These are phyloP conservation scores for Cadophora sp. DNA, from an alignment of 2,329 filamentous ascomycete species.

Conservation along the genomic window DNA sequence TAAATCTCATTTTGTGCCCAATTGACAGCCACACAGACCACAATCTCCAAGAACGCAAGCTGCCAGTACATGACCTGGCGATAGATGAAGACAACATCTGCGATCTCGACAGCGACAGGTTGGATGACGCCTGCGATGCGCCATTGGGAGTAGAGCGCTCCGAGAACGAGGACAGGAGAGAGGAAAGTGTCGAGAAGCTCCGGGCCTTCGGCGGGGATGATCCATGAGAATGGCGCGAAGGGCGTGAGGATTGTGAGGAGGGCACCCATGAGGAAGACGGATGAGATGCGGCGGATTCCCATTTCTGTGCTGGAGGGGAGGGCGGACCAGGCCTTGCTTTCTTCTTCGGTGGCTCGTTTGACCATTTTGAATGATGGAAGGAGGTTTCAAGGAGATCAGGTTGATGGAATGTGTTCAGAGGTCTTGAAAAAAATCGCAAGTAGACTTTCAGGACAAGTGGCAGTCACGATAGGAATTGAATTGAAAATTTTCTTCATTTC, in stretches of 20 bases:
- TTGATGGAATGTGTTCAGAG: not conserved
- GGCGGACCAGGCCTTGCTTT: conserved; percentile 28
- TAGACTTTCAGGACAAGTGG: not conserved
- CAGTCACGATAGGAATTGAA: not conserved
- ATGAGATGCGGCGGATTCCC: conserved; percentile 32
- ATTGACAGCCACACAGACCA: conserved; percentile 24
- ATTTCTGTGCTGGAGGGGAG: conserved; percentile 32
- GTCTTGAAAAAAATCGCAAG: not conserved
- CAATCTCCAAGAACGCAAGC: conserved; percentile 24
- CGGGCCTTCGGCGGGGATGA: conserved; percentile 28
- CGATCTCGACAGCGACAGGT: conserved; percentile 24
- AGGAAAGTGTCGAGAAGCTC: conserved; percentile 34
- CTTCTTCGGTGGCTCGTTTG: conserved; percentile 23
- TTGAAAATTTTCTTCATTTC: not conserved
- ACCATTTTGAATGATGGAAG: conserved; percentile 26
- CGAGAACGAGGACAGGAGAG: conserved; percentile 31
- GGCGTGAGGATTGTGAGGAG: conserved; percentile 35
- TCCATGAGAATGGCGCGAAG: conserved; percentile 35
- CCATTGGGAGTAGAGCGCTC: conserved; percentile 35
- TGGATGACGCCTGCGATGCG: conserved; percentile 32
- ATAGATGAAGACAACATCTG: conserved; percentile 30
- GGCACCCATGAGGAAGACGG: conserved; percentile 31
- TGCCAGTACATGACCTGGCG: conserved; percentile 33
- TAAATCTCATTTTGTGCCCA: conserved; percentile 28
- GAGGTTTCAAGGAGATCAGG: not conserved